A percentile compares a stretch with the other conserved stretches of the same genome.
These are phyloP conservation scores for Myotisia sp. DNA, from an alignment of 2,329 filamentous ascomycete genomes.

Conservation along the genomic window DNA sequence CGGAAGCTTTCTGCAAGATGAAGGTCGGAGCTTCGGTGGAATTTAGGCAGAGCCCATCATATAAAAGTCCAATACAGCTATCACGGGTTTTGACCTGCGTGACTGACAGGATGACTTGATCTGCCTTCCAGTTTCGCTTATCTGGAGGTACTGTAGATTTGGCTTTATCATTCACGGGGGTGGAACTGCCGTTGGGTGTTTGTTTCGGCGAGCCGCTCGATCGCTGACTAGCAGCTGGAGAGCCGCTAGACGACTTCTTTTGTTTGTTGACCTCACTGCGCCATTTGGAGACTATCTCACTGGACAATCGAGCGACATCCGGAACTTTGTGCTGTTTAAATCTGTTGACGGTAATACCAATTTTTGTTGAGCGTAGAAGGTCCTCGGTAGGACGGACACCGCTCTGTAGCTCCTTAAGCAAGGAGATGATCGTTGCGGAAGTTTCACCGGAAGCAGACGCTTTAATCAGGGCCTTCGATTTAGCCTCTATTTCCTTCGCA, in stretches of 20 bases:
- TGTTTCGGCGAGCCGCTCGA: conserved; percentile 30
- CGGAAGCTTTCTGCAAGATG: conserved; percentile 51
- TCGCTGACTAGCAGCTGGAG: conserved; percentile 25
- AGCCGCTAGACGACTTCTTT: conserved; percentile 32
- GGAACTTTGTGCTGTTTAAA: conserved; percentile 65
- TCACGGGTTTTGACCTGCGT: conserved; percentile 64
- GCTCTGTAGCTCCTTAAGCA: conserved; percentile 66
- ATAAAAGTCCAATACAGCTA: conserved; percentile 77
- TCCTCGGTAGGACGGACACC: conserved; percentile 78
- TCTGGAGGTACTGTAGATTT: conserved; percentile 49
- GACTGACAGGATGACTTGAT: conserved; percentile 62
- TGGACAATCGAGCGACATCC: conserved; percentile 57
- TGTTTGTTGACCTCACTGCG: conserved; percentile 35
- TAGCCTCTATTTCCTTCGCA: conserved; percentile 62
- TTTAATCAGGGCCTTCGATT: conserved; percentile 67
- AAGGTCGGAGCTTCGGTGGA: conserved; percentile 45
- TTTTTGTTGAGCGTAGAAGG: conserved; percentile 75
- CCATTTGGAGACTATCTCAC: conserved; percentile 65
- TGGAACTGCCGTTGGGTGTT: conserved; percentile 39
- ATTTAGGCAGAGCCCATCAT: conserved; percentile 75
- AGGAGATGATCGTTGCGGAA: conserved; percentile 52
- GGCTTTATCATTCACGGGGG: conserved; percentile 38
- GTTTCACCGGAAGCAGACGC: conserved; percentile 63
- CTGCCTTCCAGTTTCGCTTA: conserved; percentile 68
- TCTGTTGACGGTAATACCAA: conserved; percentile 79